Conservation (phyloP, 108 stramenopile species). For the Skeletonema menzelii region DNA sequence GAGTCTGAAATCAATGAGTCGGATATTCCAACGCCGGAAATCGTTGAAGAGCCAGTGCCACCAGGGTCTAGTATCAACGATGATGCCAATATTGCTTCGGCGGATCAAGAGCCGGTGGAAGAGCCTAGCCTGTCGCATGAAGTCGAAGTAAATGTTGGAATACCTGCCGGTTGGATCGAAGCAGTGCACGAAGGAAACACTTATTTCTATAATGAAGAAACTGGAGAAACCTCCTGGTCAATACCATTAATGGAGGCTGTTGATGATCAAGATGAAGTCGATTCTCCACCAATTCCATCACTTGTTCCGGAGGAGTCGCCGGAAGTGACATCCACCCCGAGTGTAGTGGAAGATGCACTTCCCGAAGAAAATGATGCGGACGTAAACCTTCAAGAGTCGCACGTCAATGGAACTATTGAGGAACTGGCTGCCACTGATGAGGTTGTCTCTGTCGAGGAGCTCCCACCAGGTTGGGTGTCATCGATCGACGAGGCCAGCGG, state of each 20-base stretch:
- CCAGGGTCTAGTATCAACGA: background rate
- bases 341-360: background rate
- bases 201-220: conserved; percentile 55
- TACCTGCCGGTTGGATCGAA: conserved; percentile 63
- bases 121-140: background rate
- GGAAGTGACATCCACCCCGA: background rate
- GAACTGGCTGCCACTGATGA: background rate
- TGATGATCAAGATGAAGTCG: background rate
- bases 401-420: background rate
- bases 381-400: background rate
- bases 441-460: background rate
- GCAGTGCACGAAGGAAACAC: conserved; percentile 47
- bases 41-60: background rate
- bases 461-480: conserved; percentile 58
- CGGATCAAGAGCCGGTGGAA: background rate
- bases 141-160: background rate
- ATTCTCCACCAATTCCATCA: background rate
- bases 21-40: background rate
- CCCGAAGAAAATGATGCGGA: background rate
- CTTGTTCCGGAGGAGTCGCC: background rate
- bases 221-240: conserved; percentile 57
- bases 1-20: background rate
- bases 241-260: conserved; percentile 23
- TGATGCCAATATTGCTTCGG: background rate
- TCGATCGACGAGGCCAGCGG: conserved; percentile 29